Percentiles rank a stretch among this genome's conserved stretches.
These are phyloP conservation scores for Mycosphaerella sp. DNA, from an alignment of 2,329 filamentous ascomycete species.

Conservation along the genomic window DNA sequence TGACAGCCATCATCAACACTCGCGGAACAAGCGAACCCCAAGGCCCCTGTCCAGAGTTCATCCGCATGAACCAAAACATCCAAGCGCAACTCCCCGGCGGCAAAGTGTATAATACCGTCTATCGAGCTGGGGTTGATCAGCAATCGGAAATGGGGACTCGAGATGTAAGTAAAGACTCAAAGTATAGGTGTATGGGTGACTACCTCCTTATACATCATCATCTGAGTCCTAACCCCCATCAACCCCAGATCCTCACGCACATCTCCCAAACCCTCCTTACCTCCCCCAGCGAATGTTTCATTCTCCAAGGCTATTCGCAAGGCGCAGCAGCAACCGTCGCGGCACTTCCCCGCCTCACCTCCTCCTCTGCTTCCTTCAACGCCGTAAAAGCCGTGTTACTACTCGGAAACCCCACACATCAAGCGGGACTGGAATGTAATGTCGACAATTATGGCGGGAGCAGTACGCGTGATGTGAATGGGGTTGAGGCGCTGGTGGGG, in stretches of 20 bases:
- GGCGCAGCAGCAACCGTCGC: slow-evolving; percentile 35
- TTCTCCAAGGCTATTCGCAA: slow-evolving; percentile 37
- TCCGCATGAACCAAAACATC: slow-evolving; percentile 34
- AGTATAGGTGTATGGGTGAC: no score
- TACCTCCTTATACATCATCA: no score
- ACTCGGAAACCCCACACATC: slow-evolving; percentile 34
- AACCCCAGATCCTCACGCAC: slow-evolving; percentile 35
- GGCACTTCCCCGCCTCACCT: slow-evolving; percentile 32
- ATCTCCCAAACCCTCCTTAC: slow-evolving; percentile 26
- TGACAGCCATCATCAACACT: slow-evolving; percentile 27
- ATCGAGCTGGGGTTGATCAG: slow-evolving; percentile 30
- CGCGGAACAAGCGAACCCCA: slow-evolving; percentile 26
- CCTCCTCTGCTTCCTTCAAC: slow-evolving; percentile 32
- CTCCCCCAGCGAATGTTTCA: slow-evolving; percentile 33
- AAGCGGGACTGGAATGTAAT: slow-evolving; percentile 27
- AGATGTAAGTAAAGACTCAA: slow-evolving; percentile 27
- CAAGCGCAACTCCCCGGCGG: slow-evolving; percentile 29
- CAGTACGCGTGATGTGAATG: slow-evolving; percentile 33
- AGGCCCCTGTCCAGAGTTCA: slow-evolving; percentile 28
- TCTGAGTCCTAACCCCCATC: no score
- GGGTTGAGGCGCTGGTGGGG: slow-evolving; percentile 12
- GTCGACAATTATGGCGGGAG: slow-evolving; percentile 34
- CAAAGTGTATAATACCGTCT: slow-evolving; percentile 35
- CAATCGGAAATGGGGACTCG: slow-evolving; percentile 28
- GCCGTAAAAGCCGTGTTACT: slow-evolving; percentile 37